Base-by-base conservation (phyloP, 108 stramenopile species). In the Stephanodiscus triporus region DNA sequence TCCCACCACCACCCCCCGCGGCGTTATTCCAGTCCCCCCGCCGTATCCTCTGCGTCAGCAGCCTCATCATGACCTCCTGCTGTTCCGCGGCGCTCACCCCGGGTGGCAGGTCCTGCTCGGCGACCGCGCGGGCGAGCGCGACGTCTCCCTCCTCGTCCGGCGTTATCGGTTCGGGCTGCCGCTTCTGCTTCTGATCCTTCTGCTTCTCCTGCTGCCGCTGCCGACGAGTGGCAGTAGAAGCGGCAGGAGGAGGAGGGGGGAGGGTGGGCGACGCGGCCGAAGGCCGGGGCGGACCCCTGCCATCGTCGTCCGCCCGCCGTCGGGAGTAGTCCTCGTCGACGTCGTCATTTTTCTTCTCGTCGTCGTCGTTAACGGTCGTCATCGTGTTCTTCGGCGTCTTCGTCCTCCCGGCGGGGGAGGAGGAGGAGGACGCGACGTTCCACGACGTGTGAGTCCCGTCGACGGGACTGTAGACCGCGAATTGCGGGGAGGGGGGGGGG, bases 51-150 rank as follows among this genome's bases (percentile, higher is more conserved):
- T 81, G 80, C 5, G 80, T 81, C 27, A 81, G 51, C 49, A 81
- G 56, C 45, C 80, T 64, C 73, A 75, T 81, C 80, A 81, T 81
- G 20, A 81, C 32, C 38, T 74, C 73, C 36, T 81, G 80, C 32
- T 81, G 80, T 42, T 81, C 80, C 17, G 71, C 54, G 19, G 69
- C 80, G 4, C 68, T 59, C 48, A 81, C 80, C 0, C 80, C 80
- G 14, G 80, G 80, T 9, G 80, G 80, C 4, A 81, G 37, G 24
- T 67, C 73, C 36, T 81, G 80, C 32, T 81, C 80, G 0, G 80
- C 80, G 43, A 75, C 70, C 0, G 80, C 73, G 9, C 66, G 73
- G 20, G 80, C 80, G 13, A 81, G 63, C 0, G 80, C 80, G 53
- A 70, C 69, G 51, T 75, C 68, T 14, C 75, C 58, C 14, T 61